phyloP scores from a whole-genome alignment of 768 basidiomycete species.

The Lactifluus pinguis region DNA sequence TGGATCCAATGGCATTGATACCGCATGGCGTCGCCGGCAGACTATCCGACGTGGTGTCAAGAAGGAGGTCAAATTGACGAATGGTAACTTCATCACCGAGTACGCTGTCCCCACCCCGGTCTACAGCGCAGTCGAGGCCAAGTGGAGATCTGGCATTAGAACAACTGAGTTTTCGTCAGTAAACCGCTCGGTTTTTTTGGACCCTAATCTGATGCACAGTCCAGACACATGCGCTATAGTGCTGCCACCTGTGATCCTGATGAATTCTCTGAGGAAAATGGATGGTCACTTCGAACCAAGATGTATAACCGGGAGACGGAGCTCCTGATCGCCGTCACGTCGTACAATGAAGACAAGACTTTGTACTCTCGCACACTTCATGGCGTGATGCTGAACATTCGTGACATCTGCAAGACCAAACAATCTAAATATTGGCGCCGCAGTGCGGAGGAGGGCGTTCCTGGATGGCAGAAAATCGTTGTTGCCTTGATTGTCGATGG shows the following conservation, averaged over 20 bases:
- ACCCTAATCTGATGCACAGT: background rate
- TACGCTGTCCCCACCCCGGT: slow-evolving; percentile 84
- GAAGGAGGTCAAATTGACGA: slow-evolving; percentile 88
- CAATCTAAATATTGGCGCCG: slow-evolving; percentile 87
- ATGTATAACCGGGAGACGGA: slow-evolving; percentile 87
- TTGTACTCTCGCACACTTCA: slow-evolving; percentile 89
- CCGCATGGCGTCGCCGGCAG: slow-evolving; percentile 62
- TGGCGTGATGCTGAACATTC: slow-evolving; percentile 95
- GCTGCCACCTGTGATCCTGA: slow-evolving; percentile 90
- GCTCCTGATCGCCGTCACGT: slow-evolving; percentile 88
- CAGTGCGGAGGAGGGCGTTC: slow-evolving; percentile 72
- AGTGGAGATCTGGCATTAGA: slow-evolving; percentile 53
- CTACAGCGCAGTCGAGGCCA: slow-evolving; percentile 70
- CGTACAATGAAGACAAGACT: slow-evolving; percentile 88
- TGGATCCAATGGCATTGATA: slow-evolving; percentile 30
- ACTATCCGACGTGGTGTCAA: slow-evolving; percentile 90
- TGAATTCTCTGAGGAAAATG: slow-evolving; percentile 69
- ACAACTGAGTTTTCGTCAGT: slow-evolving; percentile 89
- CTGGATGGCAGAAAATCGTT: slow-evolving; percentile 85
- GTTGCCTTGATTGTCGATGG: slow-evolving; percentile 91
- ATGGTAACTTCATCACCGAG: slow-evolving; percentile 88
- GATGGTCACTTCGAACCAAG: slow-evolving; percentile 79
- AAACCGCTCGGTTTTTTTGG: no score
- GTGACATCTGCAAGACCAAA: slow-evolving; percentile 95
- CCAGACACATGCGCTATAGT: slow-evolving; percentile 86